Evolutionary conservation across 1,139 yeast species (phyloP).

Genomic region (Pichia cactophila): DNA sequence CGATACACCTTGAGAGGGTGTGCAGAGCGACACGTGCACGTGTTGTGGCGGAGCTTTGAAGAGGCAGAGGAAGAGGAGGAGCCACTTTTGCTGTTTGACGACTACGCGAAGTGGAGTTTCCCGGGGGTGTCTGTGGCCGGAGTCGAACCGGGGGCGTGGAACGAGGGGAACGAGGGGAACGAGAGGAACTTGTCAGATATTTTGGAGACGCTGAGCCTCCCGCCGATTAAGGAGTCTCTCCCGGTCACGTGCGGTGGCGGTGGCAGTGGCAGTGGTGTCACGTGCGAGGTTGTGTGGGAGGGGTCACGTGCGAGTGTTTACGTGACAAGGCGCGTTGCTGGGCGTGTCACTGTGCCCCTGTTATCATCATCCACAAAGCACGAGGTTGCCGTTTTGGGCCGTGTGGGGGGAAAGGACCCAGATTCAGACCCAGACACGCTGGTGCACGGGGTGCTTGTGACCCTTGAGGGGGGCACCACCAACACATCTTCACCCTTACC

Average conservation of each 20-base stretch:
- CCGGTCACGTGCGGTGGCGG: not conserved
- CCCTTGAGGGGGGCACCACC: not conserved
- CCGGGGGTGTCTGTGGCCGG: too few relatives aligned
- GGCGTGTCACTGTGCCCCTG: not conserved
- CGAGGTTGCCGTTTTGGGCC: not conserved
- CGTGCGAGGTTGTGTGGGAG: not conserved
- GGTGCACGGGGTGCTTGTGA: not conserved
- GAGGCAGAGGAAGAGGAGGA: conserved; percentile 3
- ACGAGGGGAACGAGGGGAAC: not conserved
- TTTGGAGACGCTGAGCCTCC: not conserved
- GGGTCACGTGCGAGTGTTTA: not conserved
- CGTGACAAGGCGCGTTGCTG: not conserved
- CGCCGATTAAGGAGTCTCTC: not conserved
- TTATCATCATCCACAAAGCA: not conserved
- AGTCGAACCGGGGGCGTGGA: not conserved
- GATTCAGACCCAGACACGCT: not conserved
- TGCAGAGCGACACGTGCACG: not conserved
- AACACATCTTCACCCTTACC: too few relatives aligned
- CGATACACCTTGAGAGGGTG: not conserved
- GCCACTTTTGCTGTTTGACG: too few relatives aligned
- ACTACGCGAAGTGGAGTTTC: too few relatives aligned
- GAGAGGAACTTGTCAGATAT: too few relatives aligned
- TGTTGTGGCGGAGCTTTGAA: not conserved
- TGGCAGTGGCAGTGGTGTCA: not conserved
- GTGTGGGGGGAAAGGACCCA: not conserved